A percentile compares a stretch with the other conserved stretches of the same genome.
These are phyloP conservation scores for Neurospora sp. DNA, from an alignment of 495 filamentous ascomycete species.

Conservation along the genomic window DNA sequence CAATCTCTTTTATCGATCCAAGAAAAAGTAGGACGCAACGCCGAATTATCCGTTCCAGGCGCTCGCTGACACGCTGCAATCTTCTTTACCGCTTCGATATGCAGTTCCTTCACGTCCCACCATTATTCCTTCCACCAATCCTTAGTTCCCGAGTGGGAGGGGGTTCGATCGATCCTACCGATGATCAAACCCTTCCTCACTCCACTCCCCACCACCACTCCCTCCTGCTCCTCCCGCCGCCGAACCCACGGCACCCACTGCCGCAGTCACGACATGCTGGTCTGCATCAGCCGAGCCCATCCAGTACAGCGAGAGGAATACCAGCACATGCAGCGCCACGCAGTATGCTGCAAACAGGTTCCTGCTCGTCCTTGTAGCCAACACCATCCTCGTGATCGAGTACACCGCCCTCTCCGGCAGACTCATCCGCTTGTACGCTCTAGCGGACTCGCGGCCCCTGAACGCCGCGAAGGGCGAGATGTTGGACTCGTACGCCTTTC, in stretches of 20 bases:
- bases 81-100: not conserved
- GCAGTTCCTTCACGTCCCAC: not conserved
- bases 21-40: not conserved
- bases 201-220: conserved; percentile 18
- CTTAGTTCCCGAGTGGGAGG: not conserved
- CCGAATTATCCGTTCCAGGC: not conserved
- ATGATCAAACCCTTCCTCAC: conserved; percentile 31
- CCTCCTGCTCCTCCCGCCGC: conserved; percentile 8
- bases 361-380: conserved; percentile 80
- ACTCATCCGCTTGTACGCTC: conserved; percentile 93
- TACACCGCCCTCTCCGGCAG: conserved; percentile 84
- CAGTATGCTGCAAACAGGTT: conserved; percentile 96
- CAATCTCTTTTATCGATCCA: not conserved
- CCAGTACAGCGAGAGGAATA: conserved; percentile 80
- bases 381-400: conserved; percentile 78
- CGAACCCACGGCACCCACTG: conserved; percentile 13
- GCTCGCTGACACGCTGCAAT: not conserved
- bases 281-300: conserved; percentile 48
- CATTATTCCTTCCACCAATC: not conserved
- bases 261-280: conserved; percentile 15
- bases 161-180: conserved; percentile 8
- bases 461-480: conserved; percentile 95
- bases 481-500: conserved; percentile 87
- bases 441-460: conserved; percentile 76
- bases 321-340: conserved; percentile 73